These are phyloP conservation scores for Scedosporium apiospermum DNA, from an alignment of 2,329 filamentous ascomycete genomes.

Conservation along the genomic window DNA sequence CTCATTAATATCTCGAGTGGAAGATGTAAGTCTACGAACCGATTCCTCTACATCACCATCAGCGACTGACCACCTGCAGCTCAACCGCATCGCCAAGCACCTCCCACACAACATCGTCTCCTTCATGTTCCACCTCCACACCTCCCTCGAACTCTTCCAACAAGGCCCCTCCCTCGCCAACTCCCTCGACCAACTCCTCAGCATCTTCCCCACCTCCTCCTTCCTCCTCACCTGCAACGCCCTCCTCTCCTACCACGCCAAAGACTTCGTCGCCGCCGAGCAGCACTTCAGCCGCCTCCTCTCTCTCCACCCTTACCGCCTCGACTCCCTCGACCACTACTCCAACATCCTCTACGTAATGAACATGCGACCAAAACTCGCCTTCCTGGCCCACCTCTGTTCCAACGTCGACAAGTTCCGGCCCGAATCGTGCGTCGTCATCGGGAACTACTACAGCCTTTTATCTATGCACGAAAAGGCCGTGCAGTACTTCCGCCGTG, in stretches of 20 bases:
- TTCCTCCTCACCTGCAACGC: slow-evolving; percentile 89
- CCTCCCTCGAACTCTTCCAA: slow-evolving; percentile 86
- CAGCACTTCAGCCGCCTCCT: slow-evolving; percentile 69
- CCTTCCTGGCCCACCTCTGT: slow-evolving; percentile 85
- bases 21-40: slow-evolving; percentile 56
- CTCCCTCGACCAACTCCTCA: slow-evolving; percentile 66
- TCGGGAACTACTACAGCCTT: slow-evolving; percentile 94
- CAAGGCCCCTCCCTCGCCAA: slow-evolving; percentile 66
- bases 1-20: slow-evolving; percentile 64
- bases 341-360: slow-evolving; percentile 97
- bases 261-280: slow-evolving; percentile 62
- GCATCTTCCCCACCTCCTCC: slow-evolving; percentile 77
- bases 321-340: slow-evolving; percentile 90
- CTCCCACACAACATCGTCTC: slow-evolving; percentile 87
- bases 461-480: slow-evolving; percentile 96
- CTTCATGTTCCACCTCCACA: slow-evolving; percentile 87
- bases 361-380: slow-evolving; percentile 76
- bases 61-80: slow-evolving; percentile 32
- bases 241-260: slow-evolving; percentile 81
- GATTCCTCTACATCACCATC: neutral
- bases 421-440: slow-evolving; percentile 91
- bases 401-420: slow-evolving; percentile 91
- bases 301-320: slow-evolving; percentile 61
- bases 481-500: slow-evolving; percentile 93
- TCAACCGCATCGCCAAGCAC: slow-evolving; percentile 60